These are phyloP conservation scores for Acorus calamus DNA, from an alignment of 106 monocot species.

Conservation along the genomic window DNA sequence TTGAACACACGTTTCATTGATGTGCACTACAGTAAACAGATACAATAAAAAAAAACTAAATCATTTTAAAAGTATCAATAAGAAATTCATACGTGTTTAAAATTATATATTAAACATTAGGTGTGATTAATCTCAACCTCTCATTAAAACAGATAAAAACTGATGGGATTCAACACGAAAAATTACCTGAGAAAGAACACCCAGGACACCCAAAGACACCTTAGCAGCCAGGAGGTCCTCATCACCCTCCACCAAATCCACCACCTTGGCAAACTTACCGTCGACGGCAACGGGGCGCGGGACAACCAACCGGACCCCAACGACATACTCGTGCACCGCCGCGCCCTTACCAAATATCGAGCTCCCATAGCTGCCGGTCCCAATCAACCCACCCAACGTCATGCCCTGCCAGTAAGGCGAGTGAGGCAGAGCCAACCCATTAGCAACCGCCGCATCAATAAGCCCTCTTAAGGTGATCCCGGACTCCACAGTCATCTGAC, in stretches of 20 bases:
- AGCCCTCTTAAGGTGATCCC: constrained; percentile 12
- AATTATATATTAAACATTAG: too few species aligned
- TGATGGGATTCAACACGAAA: too few species aligned
- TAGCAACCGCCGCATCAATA: constrained; percentile 9
- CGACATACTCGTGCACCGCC: constrained; percentile 16
- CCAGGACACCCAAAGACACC: constrained; percentile 11
- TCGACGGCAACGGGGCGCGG: background rate
- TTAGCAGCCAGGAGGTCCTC: constrained; percentile 7
- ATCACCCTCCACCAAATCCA: background rate
- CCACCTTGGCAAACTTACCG: background rate
- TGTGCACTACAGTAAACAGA: too few species aligned
- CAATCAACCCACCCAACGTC: constrained; percentile 7
- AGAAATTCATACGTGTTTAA: too few species aligned
- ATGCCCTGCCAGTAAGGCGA: constrained; percentile 20
- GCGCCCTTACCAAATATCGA: constrained; percentile 12
- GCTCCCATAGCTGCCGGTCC: constrained; percentile 12
- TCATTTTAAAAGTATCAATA: too few species aligned
- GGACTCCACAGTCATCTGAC: constrained; percentile 14
- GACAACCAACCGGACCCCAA: constrained; percentile 13
- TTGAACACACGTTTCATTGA: too few species aligned
- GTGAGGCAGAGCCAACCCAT: constrained; percentile 16
- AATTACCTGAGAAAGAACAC: constrained; percentile 16
- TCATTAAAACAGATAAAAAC: too few species aligned
- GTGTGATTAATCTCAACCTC: too few species aligned
- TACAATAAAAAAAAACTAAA: too few species aligned